Percentiles rank a stretch among this genome's conserved stretches.
These are phyloP conservation scores for Amanita jacksonii DNA, from an alignment of 768 basidiomycete genomes.

Conservation along the genomic window DNA sequence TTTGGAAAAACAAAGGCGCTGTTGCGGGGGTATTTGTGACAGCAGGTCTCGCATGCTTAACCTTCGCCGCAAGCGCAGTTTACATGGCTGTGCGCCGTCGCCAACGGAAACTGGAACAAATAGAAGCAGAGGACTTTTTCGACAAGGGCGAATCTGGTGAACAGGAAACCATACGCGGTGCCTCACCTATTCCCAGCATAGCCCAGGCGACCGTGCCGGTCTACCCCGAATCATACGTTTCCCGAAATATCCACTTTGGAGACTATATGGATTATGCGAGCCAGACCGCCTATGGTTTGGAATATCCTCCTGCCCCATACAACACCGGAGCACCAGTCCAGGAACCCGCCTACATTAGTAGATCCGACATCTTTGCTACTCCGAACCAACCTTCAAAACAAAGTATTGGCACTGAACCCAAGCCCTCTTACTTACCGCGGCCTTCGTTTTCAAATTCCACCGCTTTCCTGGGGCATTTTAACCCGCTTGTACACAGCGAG, in stretches of 20 bases:
- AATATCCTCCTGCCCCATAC: not conserved
- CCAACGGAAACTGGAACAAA: conserved; percentile 15
- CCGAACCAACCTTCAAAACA: too few relatives aligned
- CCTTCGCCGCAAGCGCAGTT: conserved; percentile 15
- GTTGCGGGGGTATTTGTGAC: conserved; percentile 27
- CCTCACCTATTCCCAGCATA: conserved; percentile 1
- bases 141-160: conserved; percentile 11
- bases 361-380: too few relatives aligned
- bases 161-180: not conserved
- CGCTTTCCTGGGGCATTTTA: not conserved
- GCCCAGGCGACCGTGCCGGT: not conserved
- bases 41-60: conserved; percentile 20
- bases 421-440: too few relatives aligned
- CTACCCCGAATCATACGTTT: conserved; percentile 7
- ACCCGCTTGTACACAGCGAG: conserved; percentile 13
- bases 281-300: conserved; percentile 2
- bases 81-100: conserved; percentile 16
- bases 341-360: too few relatives aligned
- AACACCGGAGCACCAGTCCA: not conserved
- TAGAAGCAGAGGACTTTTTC: conserved; percentile 19
- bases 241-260: conserved; percentile 10
- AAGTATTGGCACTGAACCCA: too few relatives aligned
- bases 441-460: too few relatives aligned
- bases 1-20: conserved; percentile 28
- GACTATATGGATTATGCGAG: conserved; percentile 4